Evolutionary conservation across 2,329 filamentous ascomycete genomes (phyloP).

Genomic region (Gaeumannomyces sp.): DNA sequence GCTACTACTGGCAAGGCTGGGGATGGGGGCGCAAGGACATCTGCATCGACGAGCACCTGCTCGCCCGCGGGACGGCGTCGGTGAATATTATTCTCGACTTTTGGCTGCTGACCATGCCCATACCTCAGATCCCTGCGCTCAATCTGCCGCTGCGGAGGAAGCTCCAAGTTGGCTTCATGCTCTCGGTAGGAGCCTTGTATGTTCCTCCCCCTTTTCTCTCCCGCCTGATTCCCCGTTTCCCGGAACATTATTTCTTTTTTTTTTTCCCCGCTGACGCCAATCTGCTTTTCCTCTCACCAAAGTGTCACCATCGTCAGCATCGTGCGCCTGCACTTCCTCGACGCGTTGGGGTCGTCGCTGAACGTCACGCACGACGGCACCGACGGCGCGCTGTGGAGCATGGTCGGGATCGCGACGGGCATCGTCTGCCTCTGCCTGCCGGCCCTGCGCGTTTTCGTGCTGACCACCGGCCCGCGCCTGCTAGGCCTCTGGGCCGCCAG

Average conservation of each 20-base stretch:
- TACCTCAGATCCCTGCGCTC: conserved; percentile 2
- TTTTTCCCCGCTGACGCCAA: not conserved
- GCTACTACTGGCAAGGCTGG: conserved; percentile 4
- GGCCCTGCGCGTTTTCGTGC: conserved; percentile 9
- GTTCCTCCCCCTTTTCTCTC: not conserved
- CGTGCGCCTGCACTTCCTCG: conserved; percentile 10
- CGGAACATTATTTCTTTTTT: not conserved
- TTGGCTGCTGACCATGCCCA: conserved; percentile 1
- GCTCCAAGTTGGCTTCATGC: not conserved
- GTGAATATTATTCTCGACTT: not conserved
- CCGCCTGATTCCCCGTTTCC: not conserved
- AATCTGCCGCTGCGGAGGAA: conserved; percentile 2
- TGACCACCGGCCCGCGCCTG: no score
- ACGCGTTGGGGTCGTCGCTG: conserved; percentile 16
- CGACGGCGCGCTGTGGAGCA: not conserved
- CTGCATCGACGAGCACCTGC: not conserved
- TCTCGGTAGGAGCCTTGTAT: conserved; percentile 1
- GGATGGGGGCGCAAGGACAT: not conserved
- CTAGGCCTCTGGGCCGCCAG: no score
- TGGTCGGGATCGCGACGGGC: conserved; percentile 22
- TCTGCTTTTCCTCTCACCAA: not conserved
- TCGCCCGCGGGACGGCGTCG: not conserved
- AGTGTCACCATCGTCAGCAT: not conserved
- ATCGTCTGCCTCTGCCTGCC: conserved; percentile 26
- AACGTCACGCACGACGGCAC: conserved; percentile 1